Base-by-base conservation (phyloP, 2,329 filamentous ascomycete genomes). In the Colletotrichum acutatum region DNA sequence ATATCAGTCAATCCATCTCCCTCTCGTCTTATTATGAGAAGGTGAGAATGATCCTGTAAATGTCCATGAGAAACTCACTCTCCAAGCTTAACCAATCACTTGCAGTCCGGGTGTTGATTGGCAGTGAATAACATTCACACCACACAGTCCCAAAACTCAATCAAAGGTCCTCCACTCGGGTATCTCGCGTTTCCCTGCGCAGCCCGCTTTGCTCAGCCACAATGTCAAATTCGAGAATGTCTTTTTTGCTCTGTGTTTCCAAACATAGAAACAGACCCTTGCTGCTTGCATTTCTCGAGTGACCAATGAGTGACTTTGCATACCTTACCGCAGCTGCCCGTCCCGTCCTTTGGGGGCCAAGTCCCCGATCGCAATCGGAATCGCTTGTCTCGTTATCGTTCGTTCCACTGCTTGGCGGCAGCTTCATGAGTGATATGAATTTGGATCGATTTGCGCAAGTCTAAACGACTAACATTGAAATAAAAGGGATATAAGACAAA, bases 181-280 rank as follows among this genome's bases (percentile, higher is more conserved):
- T 26, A 60, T 60, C 56, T 37, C 22, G 22, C 57, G 5, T 26
- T 57, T 57, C 54, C 54, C n/a, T 54, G 24, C 30, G 49, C 49
- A 56, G 52, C 62, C 32, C 30, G 30, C 32, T 16, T 16, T 56
- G 62, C 62, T 65, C 52, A 65, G 62, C 62, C 62, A 65, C 62
- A 57, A 65, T 16, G 62, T 53, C 46, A 34, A 56, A 8, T 32
- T 32, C n/a, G 26, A 24, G 24, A 54, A 12, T 42, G 22, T 12
- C 11, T 30, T 46, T 24, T 26, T 16, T 42, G 37, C 37, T 9
- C 37, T 5, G 52, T 5, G 52, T 65, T 65, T 65, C 62, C 62
- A 65, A 65, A 65, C 62, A 65, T 65, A 57, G 62, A 65, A 65
- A 65, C 62, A 57, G 37, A 49, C 42, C 42, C 42, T n/a, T 49